phyloP scores from a whole-genome alignment of 2,329 filamentous ascomycete genomes.

The Fusarium mangiferae region DNA sequence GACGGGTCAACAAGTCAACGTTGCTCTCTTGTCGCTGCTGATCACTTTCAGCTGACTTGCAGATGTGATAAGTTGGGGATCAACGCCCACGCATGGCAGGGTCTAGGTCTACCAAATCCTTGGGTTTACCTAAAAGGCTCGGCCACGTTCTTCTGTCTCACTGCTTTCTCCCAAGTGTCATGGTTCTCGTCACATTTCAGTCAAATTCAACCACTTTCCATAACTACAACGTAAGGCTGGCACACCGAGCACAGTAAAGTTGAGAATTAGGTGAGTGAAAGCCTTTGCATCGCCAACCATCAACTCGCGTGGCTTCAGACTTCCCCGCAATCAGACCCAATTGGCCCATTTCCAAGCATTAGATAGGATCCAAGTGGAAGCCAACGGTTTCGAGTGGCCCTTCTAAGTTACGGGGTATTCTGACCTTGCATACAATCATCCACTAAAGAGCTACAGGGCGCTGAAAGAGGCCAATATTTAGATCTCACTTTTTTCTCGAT shows the following conservation, averaged over 20 bases:
- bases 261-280: constrained; percentile 3
- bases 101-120: not conserved
- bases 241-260: constrained; percentile 9
- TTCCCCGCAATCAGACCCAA: constrained; percentile 23
- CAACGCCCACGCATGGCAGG: not conserved
- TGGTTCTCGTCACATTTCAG: constrained; percentile 15
- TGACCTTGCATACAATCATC: constrained; percentile 5
- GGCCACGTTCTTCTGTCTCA: not conserved
- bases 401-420: not conserved
- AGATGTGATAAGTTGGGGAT: constrained; percentile 19
- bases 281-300: constrained; percentile 10
- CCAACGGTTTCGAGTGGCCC: not conserved
- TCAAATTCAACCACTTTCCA: not conserved
- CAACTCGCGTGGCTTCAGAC: constrained; percentile 24
- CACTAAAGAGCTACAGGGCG: not conserved
- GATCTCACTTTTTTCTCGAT: constrained; percentile 24
- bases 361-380: not conserved
- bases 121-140: not conserved
- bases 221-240: not conserved
- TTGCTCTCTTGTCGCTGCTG: not conserved
- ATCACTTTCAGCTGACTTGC: constrained; percentile 8
- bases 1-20: not conserved
- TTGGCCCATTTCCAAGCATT: not conserved
- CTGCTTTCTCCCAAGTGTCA: not conserved
- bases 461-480: constrained; percentile 7